A percentile compares a stretch with the other conserved stretches of the same genome.
Conservation (phyloP, 768 basidiomycete genomes). For the Termitomyces sp. region DNA sequence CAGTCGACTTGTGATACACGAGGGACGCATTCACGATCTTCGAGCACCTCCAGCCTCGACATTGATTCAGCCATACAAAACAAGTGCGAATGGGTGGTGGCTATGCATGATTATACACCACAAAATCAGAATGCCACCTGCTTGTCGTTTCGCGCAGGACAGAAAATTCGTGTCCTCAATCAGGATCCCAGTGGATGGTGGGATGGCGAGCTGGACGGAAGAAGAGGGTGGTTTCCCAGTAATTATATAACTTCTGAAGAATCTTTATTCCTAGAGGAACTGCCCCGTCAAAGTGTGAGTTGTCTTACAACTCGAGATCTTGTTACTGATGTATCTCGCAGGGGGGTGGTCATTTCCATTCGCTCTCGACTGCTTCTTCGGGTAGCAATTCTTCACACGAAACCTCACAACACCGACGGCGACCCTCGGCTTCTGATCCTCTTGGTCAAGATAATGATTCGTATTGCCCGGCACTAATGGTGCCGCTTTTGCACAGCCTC, state of each 20-base stretch:
- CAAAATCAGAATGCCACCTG: constrained; percentile 71
- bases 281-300: constrained; percentile 40
- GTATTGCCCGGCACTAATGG: constrained; percentile 77
- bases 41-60: constrained; percentile 35
- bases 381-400: constrained; percentile 34
- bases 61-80: constrained; percentile 46
- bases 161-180: constrained; percentile 88
- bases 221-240: constrained; percentile 96
- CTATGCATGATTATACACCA: constrained; percentile 87
- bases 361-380: constrained; percentile 52
- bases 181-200: constrained; percentile 92
- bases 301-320: constrained; percentile 3
- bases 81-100: constrained; percentile 71
- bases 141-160: constrained; percentile 84
- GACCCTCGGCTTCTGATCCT: constrained; percentile 38
- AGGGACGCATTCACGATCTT: constrained; percentile 23
- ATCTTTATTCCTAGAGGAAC: constrained; percentile 52
- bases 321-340: constrained; percentile 7
- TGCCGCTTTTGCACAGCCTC: constrained; percentile 79
- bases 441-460: constrained; percentile 45
- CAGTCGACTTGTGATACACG: constrained; percentile 14
- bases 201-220: constrained; percentile 90
- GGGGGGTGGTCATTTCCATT: constrained; percentile 41
- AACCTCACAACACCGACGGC: constrained; percentile 32
- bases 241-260: constrained; percentile 83